Percentiles rank a stretch among this genome's conserved stretches.
These are phyloP conservation scores for Posidonia oceanica DNA, from an alignment of 116 monocot species.

Conservation along the genomic window DNA sequence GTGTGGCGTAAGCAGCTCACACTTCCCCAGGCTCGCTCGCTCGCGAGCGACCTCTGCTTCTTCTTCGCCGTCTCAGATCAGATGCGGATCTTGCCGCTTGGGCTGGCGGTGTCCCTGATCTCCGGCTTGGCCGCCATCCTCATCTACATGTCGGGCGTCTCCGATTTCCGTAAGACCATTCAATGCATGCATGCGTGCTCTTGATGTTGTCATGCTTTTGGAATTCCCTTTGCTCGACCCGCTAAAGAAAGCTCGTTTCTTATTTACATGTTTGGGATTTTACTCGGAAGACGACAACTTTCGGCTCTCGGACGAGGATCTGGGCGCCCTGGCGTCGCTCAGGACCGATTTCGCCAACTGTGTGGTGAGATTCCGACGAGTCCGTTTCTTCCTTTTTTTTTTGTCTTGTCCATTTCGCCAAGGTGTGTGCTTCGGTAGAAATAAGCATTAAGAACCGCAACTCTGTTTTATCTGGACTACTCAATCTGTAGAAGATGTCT, in stretches of 20 bases:
- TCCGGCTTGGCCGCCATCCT: slow-evolving; percentile 41
- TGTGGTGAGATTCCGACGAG: slow-evolving; percentile 42
- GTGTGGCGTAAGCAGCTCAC: too few species aligned
- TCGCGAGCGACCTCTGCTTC: not conserved
- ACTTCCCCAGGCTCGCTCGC: too few species aligned
- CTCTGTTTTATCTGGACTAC: not conserved
- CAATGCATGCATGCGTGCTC: too few species aligned
- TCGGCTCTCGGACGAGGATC: slow-evolving; percentile 36
- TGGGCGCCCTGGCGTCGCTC: slow-evolving; percentile 35
- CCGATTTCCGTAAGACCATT: slow-evolving; percentile 9
- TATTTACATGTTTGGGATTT: not conserved
- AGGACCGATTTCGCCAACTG: slow-evolving; percentile 58
- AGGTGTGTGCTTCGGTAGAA: too few species aligned
- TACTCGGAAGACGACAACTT: slow-evolving; percentile 8
- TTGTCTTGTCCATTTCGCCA: not conserved
- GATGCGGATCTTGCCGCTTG: slow-evolving; percentile 51
- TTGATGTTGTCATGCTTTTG: too few species aligned
- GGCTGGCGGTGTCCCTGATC: slow-evolving; percentile 21
- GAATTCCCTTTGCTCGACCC: too few species aligned
- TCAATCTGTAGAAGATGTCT: too few species aligned
- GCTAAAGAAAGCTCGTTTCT: too few species aligned
- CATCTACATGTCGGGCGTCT: slow-evolving; percentile 41
- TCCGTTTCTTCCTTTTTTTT: not conserved
- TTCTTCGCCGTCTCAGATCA: too few species aligned
- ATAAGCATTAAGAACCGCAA: too few species aligned